A percentile compares a stretch with the other conserved stretches of the same genome.
phyloP scores from a whole-genome alignment of 208 protist species.

The Wallacemonas rigidus region DNA sequence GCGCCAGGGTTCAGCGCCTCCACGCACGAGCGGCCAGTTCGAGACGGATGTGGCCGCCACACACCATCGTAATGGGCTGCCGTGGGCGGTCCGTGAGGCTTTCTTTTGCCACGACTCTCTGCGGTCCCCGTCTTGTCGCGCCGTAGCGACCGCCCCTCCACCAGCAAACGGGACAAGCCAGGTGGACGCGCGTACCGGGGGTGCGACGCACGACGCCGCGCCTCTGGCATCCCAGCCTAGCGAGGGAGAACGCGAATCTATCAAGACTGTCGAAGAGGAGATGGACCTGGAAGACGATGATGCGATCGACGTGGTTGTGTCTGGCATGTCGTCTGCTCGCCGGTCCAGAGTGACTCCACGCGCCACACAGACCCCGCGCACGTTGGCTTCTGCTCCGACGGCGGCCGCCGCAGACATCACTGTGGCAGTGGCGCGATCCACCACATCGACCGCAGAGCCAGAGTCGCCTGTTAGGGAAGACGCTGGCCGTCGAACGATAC shows the following conservation, averaged over 20 bases:
- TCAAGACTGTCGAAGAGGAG: neutral
- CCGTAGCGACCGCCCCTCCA: too few relatives aligned
- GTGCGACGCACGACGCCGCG: too few relatives aligned
- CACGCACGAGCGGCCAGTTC: neutral
- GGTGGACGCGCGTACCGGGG: too few relatives aligned
- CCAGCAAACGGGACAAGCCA: too few relatives aligned
- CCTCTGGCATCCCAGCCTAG: too few relatives aligned
- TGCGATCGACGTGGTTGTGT: conserved; percentile 1
- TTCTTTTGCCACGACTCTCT: neutral
- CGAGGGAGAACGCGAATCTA: too few relatives aligned
- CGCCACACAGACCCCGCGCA: neutral
- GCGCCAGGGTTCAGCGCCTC: neutral
- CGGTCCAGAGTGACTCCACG: conserved; percentile 2
- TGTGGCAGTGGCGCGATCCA: neutral
- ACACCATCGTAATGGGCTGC: neutral
- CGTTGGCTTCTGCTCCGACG: neutral
- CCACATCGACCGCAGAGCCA: conserved; percentile 1
- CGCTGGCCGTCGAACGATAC: neutral
- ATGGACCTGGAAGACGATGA: neutral
- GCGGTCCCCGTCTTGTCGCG: too few relatives aligned
- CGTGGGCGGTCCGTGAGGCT: conserved; percentile 7
- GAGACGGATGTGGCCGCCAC: neutral
- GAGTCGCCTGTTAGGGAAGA: neutral
- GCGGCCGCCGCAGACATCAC: neutral
- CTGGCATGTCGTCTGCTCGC: conserved; percentile 7